These are phyloP conservation scores for Clavaria fumosa DNA, from an alignment of 768 basidiomycete genomes.

Conservation along the genomic window DNA sequence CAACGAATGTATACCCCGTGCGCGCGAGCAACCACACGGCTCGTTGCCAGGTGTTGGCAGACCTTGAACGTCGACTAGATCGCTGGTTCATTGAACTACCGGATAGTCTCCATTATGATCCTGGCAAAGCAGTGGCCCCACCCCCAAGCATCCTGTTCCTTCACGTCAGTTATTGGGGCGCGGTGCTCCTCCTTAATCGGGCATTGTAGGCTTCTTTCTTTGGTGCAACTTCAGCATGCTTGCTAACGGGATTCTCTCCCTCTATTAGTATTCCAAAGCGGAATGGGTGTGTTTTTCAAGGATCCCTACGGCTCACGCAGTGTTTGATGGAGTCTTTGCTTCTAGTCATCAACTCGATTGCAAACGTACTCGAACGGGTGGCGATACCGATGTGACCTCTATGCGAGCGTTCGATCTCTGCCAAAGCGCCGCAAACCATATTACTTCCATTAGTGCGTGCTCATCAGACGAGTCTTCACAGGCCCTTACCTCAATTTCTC, in stretches of 20 bases:
- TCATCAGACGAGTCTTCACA: conserved; percentile 4
- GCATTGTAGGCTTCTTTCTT: conserved; percentile 47
- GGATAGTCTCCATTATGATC: conserved; percentile 43
- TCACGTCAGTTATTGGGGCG: conserved; percentile 63
- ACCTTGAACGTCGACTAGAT: conserved; percentile 52
- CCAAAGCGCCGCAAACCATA: conserved; percentile 55
- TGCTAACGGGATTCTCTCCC: not conserved
- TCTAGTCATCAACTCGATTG: too few relatives aligned
- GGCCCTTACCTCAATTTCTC: not conserved
- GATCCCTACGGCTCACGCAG: not conserved
- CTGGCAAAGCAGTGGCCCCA: conserved; percentile 36
- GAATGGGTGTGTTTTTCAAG: conserved; percentile 33
- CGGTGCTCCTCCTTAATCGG: conserved; percentile 58
- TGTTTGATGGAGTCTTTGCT: too few relatives aligned
- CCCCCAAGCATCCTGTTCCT: conserved; percentile 53
- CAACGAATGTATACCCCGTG: conserved; percentile 58
- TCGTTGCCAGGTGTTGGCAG: conserved; percentile 32
- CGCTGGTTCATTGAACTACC: conserved; percentile 64
- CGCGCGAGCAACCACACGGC: conserved; percentile 29
- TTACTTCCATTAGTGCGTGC: conserved; percentile 52
- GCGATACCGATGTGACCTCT: conserved; percentile 20
- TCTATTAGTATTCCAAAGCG: conserved; percentile 50
- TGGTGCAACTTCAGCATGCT: not conserved
- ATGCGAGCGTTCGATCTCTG: conserved; percentile 59
- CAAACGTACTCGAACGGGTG: conserved; percentile 29